A percentile compares a stretch with the other conserved stretches of the same genome.
phyloP scores from a whole-genome alignment of 2,329 filamentous ascomycete genomes.

The Fusarium illudens region DNA sequence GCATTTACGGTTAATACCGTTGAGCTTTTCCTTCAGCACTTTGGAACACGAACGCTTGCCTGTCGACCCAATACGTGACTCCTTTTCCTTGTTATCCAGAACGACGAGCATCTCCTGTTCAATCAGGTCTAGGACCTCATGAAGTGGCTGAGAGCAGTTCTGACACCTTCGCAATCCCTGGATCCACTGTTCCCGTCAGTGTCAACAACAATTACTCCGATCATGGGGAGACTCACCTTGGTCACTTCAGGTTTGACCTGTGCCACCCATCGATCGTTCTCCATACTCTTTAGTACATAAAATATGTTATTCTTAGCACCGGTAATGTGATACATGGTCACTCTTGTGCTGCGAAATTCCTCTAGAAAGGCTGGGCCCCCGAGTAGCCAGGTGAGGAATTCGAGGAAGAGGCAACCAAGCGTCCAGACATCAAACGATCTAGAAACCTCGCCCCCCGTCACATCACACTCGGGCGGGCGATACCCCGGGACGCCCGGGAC shows the following conservation, averaged over 20 bases:
- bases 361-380: background rate
- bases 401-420: constrained; percentile 14
- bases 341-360: background rate
- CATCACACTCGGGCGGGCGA: constrained; percentile 16
- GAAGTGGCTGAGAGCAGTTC: background rate
- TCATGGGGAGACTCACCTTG: background rate
- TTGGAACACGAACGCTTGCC: background rate
- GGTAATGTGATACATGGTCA: background rate
- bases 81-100: background rate
- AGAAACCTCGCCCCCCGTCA: background rate
- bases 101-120: constrained; percentile 14
- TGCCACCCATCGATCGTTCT: background rate
- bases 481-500: constrained; percentile 3
- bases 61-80: no score
- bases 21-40: background rate
- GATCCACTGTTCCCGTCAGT: constrained; percentile 6
- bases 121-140: background rate
- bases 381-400: constrained; percentile 15
- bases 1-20: background rate
- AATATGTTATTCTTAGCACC: background rate
- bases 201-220: no score
- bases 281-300: background rate
- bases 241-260: constrained; percentile 15
- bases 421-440: constrained; percentile 23
- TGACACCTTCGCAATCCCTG: background rate